Evolutionary conservation across 2,329 filamentous ascomycete species (phyloP), one percentile per base, ranked within the genome.

Genomic region (Curvularia spicifera): DNA sequence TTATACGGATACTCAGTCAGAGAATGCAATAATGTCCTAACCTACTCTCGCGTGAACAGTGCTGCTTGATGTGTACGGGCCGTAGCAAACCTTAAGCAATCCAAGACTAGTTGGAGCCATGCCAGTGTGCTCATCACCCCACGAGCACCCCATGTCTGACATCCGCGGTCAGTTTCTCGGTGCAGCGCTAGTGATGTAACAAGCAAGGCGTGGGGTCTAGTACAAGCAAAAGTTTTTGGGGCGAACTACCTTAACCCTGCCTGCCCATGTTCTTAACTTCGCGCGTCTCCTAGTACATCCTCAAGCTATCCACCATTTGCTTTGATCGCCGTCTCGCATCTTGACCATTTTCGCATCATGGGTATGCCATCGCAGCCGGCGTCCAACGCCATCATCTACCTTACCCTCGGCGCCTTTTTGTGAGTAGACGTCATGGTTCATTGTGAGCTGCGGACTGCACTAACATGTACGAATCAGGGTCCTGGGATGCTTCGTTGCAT

Each of bases 311-410:
- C 51, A 57, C 47, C 47, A 53, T 57, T 53, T 53, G 52, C 51
- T 48, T 37, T 24, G 43, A 56, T 51, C 35, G 44, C 40, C 43
- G 49, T 29, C 45, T 43, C 28, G 40, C 48, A 59, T 42, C 39
- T 26, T 33, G n/a, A 22, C 53, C 50, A 50, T 29, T 53, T 37
- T 8, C 8, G 13, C 46, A 63, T 42, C 47, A 95, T 94, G 91
- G 89, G 89, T 20, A 84, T 88, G 66, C 90, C 90, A 57, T 93
- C 91, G 1, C 86, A 82, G 55, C 80, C 85, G 83, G 90, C 90
- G 73, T 93, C 91, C 31, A 93, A 94, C 81, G 90, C 90, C 82
- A 82, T 94, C 74, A 89, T 95, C 74, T 94, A 93, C 74, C 80
- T 91, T 52, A 91, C 89, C 49, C 93, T 93, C 80, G 89, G 84